Conservation (phyloP, 129 eudicot genomes). For the Sambucus nigra region DNA sequence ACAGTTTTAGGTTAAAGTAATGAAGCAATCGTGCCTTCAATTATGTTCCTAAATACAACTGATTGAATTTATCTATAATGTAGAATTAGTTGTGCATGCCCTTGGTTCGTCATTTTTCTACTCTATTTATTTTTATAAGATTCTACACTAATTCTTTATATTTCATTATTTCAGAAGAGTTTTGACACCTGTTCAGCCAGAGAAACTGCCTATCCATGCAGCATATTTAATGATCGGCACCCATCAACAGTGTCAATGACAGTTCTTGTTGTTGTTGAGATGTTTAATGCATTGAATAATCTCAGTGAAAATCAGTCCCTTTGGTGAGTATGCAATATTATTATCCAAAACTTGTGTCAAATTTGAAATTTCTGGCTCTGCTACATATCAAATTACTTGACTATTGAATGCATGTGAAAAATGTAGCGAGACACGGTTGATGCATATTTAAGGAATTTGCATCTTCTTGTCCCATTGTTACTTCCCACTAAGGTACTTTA, state of each 20-base stretch:
- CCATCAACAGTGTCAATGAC: slow-evolving; percentile 98
- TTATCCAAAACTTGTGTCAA: background rate
- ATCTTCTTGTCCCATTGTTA: no score
- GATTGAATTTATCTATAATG: background rate
- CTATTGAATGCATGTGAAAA: background rate
- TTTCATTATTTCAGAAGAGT: slow-evolving; percentile 50
- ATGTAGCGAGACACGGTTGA: no score
- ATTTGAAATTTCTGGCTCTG: background rate
- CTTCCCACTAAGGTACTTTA: no score
- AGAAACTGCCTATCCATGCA: slow-evolving; percentile 81
- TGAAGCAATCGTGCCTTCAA: no score
- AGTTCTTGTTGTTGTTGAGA: slow-evolving; percentile 96
- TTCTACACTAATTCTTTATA: slow-evolving; percentile 6
- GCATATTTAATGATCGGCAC: slow-evolving; percentile 78
- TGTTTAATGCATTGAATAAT: slow-evolving; percentile 96
- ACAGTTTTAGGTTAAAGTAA: no score
- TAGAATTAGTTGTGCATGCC: background rate
- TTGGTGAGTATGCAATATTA: slow-evolving; percentile 38
- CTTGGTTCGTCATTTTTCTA: background rate
- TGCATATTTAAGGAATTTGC: no score
- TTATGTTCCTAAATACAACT: no score
- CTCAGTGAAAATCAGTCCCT: slow-evolving; percentile 99
- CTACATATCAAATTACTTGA: no score
- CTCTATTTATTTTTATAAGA: slow-evolving; percentile 4
- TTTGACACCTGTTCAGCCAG: slow-evolving; percentile 86